Percentiles rank a stretch among this genome's conserved stretches.
Evolutionary conservation across 1,139 yeast genomes (phyloP).

Genomic region (Pneumocystis canis): DNA sequence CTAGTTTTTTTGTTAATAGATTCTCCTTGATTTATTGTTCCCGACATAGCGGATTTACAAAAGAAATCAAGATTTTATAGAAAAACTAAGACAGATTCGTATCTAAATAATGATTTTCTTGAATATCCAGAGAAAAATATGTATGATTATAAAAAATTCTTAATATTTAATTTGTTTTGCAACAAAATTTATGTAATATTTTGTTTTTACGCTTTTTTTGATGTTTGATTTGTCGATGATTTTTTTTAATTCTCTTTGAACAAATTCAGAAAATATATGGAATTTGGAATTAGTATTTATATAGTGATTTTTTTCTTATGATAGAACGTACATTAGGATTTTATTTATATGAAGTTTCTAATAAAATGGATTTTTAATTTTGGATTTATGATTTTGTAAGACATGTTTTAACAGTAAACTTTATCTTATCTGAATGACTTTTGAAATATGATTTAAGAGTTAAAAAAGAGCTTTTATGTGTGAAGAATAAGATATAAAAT

Average conservation of each 20-base stretch:
- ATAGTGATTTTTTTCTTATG: not conserved
- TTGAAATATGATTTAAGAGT: too few species aligned
- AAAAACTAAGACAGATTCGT: not conserved
- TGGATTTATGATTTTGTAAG: too few species aligned
- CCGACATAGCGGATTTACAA: not conserved
- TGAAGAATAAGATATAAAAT: too few species aligned
- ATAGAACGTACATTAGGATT: too few species aligned
- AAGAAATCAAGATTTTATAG: not conserved
- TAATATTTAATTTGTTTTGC: not conserved
- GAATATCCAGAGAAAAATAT: not conserved
- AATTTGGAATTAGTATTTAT: not conserved
- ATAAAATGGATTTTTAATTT: not conserved
- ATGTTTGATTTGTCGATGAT: not conserved
- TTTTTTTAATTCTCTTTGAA: not conserved
- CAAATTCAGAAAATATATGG: not conserved
- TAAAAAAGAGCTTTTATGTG: too few species aligned
- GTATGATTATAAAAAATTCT: not conserved
- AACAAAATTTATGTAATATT: not conserved
- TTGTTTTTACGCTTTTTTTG: not conserved
- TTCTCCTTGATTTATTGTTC: not conserved
- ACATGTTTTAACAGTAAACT: too few species aligned
- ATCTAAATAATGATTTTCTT: not conserved
- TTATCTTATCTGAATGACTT: too few species aligned
- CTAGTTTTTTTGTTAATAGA: not conserved
- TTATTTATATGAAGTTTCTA: not conserved